Conservation (phyloP, 1,284 basidiomycete species). For the Moesziomyces sp. region DNA sequence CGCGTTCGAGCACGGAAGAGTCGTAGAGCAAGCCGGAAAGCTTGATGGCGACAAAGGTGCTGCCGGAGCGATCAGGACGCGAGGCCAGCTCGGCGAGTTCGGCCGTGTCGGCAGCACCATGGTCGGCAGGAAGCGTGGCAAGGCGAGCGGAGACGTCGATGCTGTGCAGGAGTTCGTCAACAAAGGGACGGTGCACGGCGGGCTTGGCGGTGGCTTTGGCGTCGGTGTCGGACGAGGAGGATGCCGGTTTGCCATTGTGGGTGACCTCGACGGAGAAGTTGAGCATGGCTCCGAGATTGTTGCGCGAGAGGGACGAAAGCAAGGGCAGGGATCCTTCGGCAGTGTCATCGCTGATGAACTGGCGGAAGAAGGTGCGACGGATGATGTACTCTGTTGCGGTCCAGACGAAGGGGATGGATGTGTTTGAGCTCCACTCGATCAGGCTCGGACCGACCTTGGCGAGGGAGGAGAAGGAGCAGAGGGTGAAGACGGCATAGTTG, state of each 20-base stretch:
- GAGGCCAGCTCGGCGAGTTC: conserved; percentile 29
- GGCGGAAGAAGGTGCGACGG: conserved; percentile 84
- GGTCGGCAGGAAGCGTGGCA: conserved; percentile 31
- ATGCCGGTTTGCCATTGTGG: conserved; percentile 71
- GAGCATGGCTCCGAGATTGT: conserved; percentile 81
- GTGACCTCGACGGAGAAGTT: conserved; percentile 88
- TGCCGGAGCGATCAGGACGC: conserved; percentile 46
- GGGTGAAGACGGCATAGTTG: conserved; percentile 81
- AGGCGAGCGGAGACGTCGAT: conserved; percentile 49
- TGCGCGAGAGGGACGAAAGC: conserved; percentile 72
- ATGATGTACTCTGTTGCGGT: conserved; percentile 78
- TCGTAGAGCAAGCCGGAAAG: conserved; percentile 57
- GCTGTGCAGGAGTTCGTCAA: conserved; percentile 52
- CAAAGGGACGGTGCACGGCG: conserved; percentile 44
- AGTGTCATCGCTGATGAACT: conserved; percentile 89
- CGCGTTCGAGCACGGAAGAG: conserved; percentile 53
- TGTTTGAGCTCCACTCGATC: conserved; percentile 72
- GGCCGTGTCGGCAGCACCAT: conserved; percentile 29
- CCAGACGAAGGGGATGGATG: conserved; percentile 76
- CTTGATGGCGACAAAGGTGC: conserved; percentile 62
- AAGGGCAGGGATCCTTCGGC: conserved; percentile 77
- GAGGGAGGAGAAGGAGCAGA: conserved; percentile 80
- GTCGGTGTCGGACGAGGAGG: conserved; percentile 70
- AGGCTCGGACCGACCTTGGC: conserved; percentile 81
- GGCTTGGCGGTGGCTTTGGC: conserved; percentile 3